Base-by-base conservation (phyloP, 306 rosid genomes). In the Cucurbita pepo region DNA sequence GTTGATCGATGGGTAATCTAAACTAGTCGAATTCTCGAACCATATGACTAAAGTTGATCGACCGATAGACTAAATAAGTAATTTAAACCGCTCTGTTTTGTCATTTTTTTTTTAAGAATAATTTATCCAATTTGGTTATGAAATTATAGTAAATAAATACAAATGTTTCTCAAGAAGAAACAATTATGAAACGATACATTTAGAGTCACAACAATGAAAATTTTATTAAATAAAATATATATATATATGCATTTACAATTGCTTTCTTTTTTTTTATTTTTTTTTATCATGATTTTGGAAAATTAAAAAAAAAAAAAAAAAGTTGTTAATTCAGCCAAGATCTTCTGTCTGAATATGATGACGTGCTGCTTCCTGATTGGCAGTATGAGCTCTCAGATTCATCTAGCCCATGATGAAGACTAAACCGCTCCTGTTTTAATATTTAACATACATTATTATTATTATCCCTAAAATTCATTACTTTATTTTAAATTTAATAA, bases 341-440 rank as follows among this genome's bases (percentile, higher is more conserved):
- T 30, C 5, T 14, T 50, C 40, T 8, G 19, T 40, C 45, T 8
- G 45, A 21, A 22, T 19, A 22, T 25, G 72, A 69, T 69, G 73
- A 69, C 19, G 16, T 48, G 73, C 73, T 69, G 44, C 73, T 69
- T 7, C 30, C 16, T 43, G 73, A 69, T 48, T 69, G 73, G 73
- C 43, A 30, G 43, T 1, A 34, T 15, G 73, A 6, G 25, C 45
- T 69, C 8, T 50, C 73, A 14, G 38, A 10, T 14, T 44, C 43
- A 7, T 14, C 6, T 0, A 4, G n/a, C 36, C 6, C n/a, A 5
- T 10, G 53, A 18, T 19, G 10, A 8, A 21, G 16, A 18, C 34
- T 65, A 1, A 14, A 13, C 8, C 0, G 1, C 15, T 69, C 73
- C 73, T 69, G 73, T 50, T 47, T 18, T 13, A 47, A 30, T 4